These are phyloP conservation scores for Wickerhamiella parazyma DNA, from an alignment of 805 yeast genomes.

Conservation along the genomic window DNA sequence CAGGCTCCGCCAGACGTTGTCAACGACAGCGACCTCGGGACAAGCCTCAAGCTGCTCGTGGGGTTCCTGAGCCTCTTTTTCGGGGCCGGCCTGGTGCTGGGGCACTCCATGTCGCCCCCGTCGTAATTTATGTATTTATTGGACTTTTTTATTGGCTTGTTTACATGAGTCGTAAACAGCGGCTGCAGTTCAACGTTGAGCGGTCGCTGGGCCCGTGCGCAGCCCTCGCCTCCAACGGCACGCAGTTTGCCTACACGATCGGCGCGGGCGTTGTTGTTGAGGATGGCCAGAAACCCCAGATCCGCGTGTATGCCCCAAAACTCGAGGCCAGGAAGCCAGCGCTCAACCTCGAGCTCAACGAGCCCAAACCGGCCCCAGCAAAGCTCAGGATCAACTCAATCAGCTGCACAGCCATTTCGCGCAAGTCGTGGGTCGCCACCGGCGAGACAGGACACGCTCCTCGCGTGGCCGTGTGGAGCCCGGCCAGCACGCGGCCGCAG, in stretches of 20 bases:
- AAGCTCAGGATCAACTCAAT: slow-evolving; percentile 12
- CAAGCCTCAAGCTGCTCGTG: slow-evolving; percentile 13
- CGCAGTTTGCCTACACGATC: slow-evolving; percentile 1
- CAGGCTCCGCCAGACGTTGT: not conserved
- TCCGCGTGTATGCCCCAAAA: slow-evolving; percentile 5
- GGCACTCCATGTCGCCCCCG: slow-evolving; percentile 9
- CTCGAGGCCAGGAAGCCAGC: not conserved
- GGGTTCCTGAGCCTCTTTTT: slow-evolving; percentile 14
- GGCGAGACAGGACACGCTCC: slow-evolving; percentile 66
- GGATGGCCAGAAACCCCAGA: not conserved
- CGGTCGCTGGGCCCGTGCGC: not conserved
- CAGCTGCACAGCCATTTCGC: slow-evolving; percentile 47
- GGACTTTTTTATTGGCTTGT: not conserved
- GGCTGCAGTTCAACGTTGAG: not conserved
- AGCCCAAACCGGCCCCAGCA: slow-evolving; percentile 6
- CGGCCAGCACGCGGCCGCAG: slow-evolving; percentile 25
- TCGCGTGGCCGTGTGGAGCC: slow-evolving; percentile 44
- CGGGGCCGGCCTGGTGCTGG: slow-evolving; percentile 17
- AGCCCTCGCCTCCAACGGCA: not conserved
- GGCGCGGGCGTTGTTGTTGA: slow-evolving; percentile 6
- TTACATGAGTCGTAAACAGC: slow-evolving; percentile 1
- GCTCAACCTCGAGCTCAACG: not conserved
- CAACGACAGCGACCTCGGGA: not conserved
- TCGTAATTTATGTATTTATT: not conserved
- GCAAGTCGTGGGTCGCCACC: slow-evolving; percentile 41